These are phyloP conservation scores for Pelargonium fulgidum DNA, from an alignment of 441 rosid species.

Conservation along the genomic window DNA sequence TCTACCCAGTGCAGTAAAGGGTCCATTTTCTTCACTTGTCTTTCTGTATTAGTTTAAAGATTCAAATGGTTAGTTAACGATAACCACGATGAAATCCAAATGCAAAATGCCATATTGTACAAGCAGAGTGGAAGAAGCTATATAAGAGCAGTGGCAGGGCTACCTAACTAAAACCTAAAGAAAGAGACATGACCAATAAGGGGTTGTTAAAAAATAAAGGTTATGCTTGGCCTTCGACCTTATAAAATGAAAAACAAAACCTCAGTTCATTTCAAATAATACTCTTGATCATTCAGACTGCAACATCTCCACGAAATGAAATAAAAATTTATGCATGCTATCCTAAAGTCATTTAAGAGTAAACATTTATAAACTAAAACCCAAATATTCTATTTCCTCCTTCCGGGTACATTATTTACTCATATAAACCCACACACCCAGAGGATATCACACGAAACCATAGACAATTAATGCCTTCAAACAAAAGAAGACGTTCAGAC, in stretches of 20 bases:
- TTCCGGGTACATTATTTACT: not conserved
- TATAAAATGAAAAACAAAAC: not conserved
- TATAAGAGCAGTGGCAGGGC: not conserved
- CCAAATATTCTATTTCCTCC: not conserved
- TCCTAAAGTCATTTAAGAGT: too few relatives aligned
- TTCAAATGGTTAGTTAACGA: not conserved
- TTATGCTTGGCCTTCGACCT: not conserved
- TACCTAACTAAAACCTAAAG: not conserved
- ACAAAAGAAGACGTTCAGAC: not conserved
- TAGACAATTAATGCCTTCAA: not conserved
- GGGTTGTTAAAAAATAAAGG: not conserved
- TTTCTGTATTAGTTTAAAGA: conserved; percentile 35
- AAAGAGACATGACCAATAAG: not conserved
- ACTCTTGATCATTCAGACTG: not conserved
- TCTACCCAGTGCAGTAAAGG: conserved; percentile 84
- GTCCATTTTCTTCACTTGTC: conserved; percentile 79
- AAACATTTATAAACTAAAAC: not conserved
- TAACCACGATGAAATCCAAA: not conserved
- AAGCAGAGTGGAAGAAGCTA: not conserved
- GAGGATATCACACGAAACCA: not conserved
- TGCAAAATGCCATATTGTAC: not conserved
- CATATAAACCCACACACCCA: not conserved
- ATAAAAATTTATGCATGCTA: not conserved
- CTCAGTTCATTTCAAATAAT: not conserved
- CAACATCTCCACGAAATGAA: not conserved